Evolutionary conservation across 1,139 yeast genomes (phyloP), one percentile per base, ranked within the genome.

Genomic region (Pichia terricola): DNA sequence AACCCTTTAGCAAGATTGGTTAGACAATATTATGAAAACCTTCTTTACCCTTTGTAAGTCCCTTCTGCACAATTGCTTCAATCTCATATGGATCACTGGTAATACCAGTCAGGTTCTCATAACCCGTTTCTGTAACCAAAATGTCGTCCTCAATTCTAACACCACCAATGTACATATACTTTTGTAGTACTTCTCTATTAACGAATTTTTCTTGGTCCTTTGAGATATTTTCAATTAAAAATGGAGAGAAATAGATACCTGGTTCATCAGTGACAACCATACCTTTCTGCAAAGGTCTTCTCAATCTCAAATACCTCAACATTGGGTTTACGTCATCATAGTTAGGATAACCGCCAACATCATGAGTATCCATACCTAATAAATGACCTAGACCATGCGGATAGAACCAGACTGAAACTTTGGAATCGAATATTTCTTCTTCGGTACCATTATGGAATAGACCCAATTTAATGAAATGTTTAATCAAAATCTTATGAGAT

Each of bases 251-350:
- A 63, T 91, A 91, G 51, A 83, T 73, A 35, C 98, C 98, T 4
- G 98, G 98, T 62, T 91, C 98, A 53, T 89, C 87, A 1, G 98
- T 91, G 5, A 91, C 74, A 28, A 85, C 91, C 95, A 89, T 87
- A 16, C 86, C 84, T 42, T 70, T 69, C 61, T 77, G 68, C 47
- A 91, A 72, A 1, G 67, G 62, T 58, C 97, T 77, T 59, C 97
- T 77, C 48, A 91, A 66, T 62, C 98, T 78, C 59, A 91, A 73
- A 61, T 85, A 86, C 48, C 74, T 67, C 56, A 86, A 72, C 64
- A 82, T 70, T 34, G 84, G 82, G 59, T 91, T 80, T 4, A 83
- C 73, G 60, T 91, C 97, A 2, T 79, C 77, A 61, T 88, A 88
- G 63, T 91, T 79, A 26, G 97, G 79, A 50, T 71, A 60, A 2